Evolutionary conservation across 2,329 filamentous ascomycete species (phyloP).

Genomic region (Talaromyces marneffei): DNA sequence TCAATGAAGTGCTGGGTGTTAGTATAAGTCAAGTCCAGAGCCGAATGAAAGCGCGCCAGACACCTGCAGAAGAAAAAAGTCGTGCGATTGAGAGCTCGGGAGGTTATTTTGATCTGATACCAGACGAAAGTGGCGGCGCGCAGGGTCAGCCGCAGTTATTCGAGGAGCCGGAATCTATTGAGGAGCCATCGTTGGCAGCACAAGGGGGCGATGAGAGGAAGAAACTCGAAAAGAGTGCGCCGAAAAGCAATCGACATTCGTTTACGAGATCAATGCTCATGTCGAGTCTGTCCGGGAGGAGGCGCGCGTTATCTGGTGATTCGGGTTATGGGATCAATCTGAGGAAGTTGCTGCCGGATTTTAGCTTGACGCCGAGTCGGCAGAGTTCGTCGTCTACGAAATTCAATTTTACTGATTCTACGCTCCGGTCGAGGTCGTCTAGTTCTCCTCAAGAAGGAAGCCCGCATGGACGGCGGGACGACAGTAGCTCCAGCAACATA

Average conservation of each 20-base stretch:
- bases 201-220: not conserved
- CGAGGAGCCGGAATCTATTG: slow-evolving; percentile 27
- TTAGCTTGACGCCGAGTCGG: slow-evolving; percentile 27
- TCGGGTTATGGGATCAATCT: slow-evolving; percentile 21
- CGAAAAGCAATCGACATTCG: not conserved
- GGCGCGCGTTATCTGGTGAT: slow-evolving; percentile 35
- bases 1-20: slow-evolving; percentile 48
- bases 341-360: slow-evolving; percentile 33
- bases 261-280: slow-evolving; percentile 8
- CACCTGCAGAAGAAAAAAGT: slow-evolving; percentile 55
- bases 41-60: slow-evolving; percentile 51
- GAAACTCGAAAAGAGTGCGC: slow-evolving; percentile 14
- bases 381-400: slow-evolving; percentile 26
- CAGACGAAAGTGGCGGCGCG: slow-evolving; percentile 25
- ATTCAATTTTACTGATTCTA: slow-evolving; percentile 17
- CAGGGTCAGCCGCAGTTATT: slow-evolving; percentile 28
- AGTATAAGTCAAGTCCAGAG: slow-evolving; percentile 55
- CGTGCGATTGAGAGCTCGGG: slow-evolving; percentile 48
- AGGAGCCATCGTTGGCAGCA: not conserved
- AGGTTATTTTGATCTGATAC: slow-evolving; percentile 43
- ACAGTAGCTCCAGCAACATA: slow-evolving; percentile 5
- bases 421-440: slow-evolving; percentile 1
- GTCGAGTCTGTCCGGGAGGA: slow-evolving; percentile 24
- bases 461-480: slow-evolving; percentile 4
- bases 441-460: slow-evolving; percentile 12